A percentile compares a stretch with the other conserved stretches of the same genome.
phyloP scores from a whole-genome alignment of 2,329 filamentous ascomycete genomes.

The Botrytis byssoidea region DNA sequence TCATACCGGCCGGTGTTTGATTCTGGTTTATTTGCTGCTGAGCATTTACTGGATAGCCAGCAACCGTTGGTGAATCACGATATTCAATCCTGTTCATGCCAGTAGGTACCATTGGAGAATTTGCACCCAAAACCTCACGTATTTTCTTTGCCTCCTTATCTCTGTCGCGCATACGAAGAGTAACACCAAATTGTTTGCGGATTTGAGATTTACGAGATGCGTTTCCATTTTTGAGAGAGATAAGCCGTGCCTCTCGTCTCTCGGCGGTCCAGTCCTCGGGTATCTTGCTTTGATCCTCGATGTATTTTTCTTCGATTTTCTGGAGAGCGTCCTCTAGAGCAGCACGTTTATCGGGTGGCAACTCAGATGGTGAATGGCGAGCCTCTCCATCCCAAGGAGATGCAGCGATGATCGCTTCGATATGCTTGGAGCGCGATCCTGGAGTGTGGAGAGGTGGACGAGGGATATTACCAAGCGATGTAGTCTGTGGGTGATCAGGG shows the following conservation, averaged over 20 bases:
- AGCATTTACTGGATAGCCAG: background rate
- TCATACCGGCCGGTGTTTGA: background rate
- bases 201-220: slow-evolving; percentile 35
- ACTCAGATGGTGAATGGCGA: slow-evolving; percentile 30
- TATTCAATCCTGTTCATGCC: background rate
- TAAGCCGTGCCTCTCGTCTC: slow-evolving; percentile 22
- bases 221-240: slow-evolving; percentile 33
- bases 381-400: slow-evolving; percentile 17
- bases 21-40: background rate
- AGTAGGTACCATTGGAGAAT: background rate
- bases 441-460: slow-evolving; percentile 26
- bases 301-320: slow-evolving; percentile 26
- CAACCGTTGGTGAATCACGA: background rate
- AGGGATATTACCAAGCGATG: slow-evolving; percentile 9
- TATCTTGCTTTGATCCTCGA: slow-evolving; percentile 23
- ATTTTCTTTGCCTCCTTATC: slow-evolving; percentile 29
- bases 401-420: slow-evolving; percentile 4
- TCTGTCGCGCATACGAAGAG: slow-evolving; percentile 33
- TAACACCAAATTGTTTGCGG: slow-evolving; percentile 33
- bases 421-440: slow-evolving; percentile 10
- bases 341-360: slow-evolving; percentile 27
- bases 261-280: slow-evolving; percentile 5
- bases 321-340: slow-evolving; percentile 29
- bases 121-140: background rate
- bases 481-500: background rate